Evolutionary conservation across 1,139 yeast genomes (phyloP).

Genomic region (Yamadazyma taylorii): DNA sequence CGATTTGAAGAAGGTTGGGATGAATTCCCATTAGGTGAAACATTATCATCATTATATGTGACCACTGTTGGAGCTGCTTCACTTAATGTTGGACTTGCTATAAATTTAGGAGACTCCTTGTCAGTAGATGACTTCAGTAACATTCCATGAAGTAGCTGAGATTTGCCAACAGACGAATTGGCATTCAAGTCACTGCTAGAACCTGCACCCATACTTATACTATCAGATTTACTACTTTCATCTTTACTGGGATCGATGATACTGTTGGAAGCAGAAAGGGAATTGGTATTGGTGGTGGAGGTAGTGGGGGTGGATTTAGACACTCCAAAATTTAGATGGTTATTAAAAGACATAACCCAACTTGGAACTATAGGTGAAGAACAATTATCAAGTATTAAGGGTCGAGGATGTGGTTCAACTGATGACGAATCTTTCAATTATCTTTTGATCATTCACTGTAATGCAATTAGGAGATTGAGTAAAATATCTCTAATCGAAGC

Average conservation of each 20-base stretch:
- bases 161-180: constrained; percentile 6
- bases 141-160: constrained; percentile 23
- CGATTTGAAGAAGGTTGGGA: constrained; percentile 8
- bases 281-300: constrained; percentile 39
- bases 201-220: background rate
- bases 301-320: constrained; percentile 47
- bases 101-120: constrained; percentile 8
- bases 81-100: constrained; percentile 14
- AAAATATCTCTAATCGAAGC: too few species aligned
- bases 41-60: constrained; percentile 19
- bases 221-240: background rate
- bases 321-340: constrained; percentile 37
- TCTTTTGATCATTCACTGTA: too few species aligned
- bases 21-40: background rate
- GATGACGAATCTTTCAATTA: too few species aligned
- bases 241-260: constrained; percentile 2
- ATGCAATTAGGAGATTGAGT: too few species aligned
- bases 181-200: constrained; percentile 1
- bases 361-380: too few species aligned
- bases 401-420: too few species aligned
- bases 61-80: constrained; percentile 29
- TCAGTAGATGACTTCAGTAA: constrained; percentile 15
- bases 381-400: too few species aligned
- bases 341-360: constrained; percentile 33
- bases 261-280: constrained; percentile 24